A percentile compares a stretch with the other conserved stretches of the same genome.
phyloP scores from a whole-genome alignment of 768 basidiomycete genomes.

The Hericium rajendrae region DNA sequence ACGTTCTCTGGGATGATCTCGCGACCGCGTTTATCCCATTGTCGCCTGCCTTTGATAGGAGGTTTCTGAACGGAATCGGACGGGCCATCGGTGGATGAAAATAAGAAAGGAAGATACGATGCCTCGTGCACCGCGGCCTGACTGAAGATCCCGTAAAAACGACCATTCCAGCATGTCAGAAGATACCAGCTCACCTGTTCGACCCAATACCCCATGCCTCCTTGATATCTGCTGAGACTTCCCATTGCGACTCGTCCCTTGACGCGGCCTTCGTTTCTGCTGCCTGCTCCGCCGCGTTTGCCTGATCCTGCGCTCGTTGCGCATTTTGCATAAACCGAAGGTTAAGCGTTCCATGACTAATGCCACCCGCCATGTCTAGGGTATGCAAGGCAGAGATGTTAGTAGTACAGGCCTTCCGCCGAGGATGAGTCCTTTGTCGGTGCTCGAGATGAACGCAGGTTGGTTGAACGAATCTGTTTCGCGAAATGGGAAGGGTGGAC shows the following conservation, averaged over 20 bases:
- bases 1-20: slow-evolving; percentile 7
- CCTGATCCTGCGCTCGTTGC: not conserved
- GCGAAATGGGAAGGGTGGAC: too few relatives aligned
- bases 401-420: too few relatives aligned
- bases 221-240: slow-evolving; percentile 5
- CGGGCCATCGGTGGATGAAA: slow-evolving; percentile 4
- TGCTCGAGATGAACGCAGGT: too few relatives aligned
- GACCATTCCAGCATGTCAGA: too few relatives aligned
- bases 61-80: slow-evolving; percentile 4
- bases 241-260: slow-evolving; percentile 12
- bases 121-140: slow-evolving; percentile 8
- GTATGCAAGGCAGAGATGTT: not conserved
- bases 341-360: slow-evolving; percentile 12
- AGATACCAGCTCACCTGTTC: not conserved
- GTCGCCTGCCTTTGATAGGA: slow-evolving; percentile 9
- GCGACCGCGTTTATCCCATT: slow-evolving; percentile 14
- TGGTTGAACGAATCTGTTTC: too few relatives aligned
- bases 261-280: not conserved
- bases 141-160: not conserved
- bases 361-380: slow-evolving; percentile 3
- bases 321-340: slow-evolving; percentile 15
- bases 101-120: slow-evolving; percentile 13
- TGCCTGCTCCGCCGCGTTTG: not conserved
- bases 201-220: slow-evolving; percentile 9
- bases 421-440: too few relatives aligned